phyloP scores from a whole-genome alignment of 768 basidiomycete genomes.

The Dioszegia aurantiaca region DNA sequence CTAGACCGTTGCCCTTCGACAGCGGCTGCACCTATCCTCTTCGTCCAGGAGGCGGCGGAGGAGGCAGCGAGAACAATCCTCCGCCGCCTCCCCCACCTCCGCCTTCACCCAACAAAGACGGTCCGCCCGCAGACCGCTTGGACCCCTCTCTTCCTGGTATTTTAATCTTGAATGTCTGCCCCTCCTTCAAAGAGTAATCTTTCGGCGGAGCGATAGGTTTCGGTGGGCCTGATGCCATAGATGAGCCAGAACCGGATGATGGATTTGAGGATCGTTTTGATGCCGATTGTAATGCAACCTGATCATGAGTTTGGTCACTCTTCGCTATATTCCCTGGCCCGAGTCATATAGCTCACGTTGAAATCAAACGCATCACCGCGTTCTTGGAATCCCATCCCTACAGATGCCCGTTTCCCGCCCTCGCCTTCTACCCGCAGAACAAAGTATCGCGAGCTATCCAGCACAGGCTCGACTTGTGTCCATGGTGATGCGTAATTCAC shows the following conservation, averaged over 20 bases:
- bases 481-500: slow-evolving; percentile 74
- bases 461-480: slow-evolving; percentile 87
- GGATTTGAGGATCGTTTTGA: slow-evolving; percentile 55
- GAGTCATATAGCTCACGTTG: slow-evolving; percentile 59
- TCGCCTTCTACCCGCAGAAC: slow-evolving; percentile 85
- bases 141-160: slow-evolving; percentile 67
- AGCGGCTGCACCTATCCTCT: not conserved
- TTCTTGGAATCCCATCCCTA: slow-evolving; percentile 89
- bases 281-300: slow-evolving; percentile 58
- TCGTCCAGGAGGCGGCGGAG: slow-evolving; percentile 42
- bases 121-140: slow-evolving; percentile 23
- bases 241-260: slow-evolving; percentile 21
- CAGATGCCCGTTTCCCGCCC: slow-evolving; percentile 77
- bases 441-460: slow-evolving; percentile 93
- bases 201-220: slow-evolving; percentile 77
- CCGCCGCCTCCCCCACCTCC: slow-evolving; percentile 21
- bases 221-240: slow-evolving; percentile 59
- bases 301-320: too few relatives aligned
- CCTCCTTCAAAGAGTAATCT: slow-evolving; percentile 90
- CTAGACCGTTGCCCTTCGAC: not conserved
- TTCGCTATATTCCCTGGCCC: too few relatives aligned
- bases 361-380: slow-evolving; percentile 84
- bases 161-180: slow-evolving; percentile 85
- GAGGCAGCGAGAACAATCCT: slow-evolving; percentile 44
- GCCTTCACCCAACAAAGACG: slow-evolving; percentile 24